Evolutionary conservation across 257 asterid species (phyloP).

Genomic region (Jasminum sambac): DNA sequence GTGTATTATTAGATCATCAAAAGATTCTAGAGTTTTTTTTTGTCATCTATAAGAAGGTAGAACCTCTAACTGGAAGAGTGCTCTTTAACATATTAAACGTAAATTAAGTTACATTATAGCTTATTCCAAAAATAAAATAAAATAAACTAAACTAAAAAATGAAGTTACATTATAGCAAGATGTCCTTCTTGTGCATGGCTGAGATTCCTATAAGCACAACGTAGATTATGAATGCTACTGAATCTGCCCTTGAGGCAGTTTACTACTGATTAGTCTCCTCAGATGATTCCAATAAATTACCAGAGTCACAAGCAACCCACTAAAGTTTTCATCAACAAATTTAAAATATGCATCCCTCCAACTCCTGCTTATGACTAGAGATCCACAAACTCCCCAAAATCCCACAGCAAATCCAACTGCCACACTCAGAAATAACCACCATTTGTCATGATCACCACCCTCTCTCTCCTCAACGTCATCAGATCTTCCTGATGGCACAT

Average conservation of each 20-base stretch:
- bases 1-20: no score
- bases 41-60: no score
- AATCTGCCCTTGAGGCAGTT: background rate
- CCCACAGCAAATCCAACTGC: constrained; percentile 12
- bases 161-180: no score
- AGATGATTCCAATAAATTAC: background rate
- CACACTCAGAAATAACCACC: background rate
- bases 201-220: background rate
- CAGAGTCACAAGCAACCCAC: background rate
- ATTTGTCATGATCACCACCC: background rate
- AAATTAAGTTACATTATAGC: no score
- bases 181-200: background rate
- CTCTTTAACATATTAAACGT: no score
- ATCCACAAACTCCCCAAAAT: constrained; percentile 16
- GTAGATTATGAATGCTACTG: background rate
- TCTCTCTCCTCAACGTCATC: background rate
- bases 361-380: constrained; percentile 4
- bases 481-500: background rate
- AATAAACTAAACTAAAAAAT: no score
- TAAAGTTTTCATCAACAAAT: background rate
- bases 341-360: constrained; percentile 17
- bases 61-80: no score
- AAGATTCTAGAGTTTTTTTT: no score
- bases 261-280: background rate
- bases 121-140: no score